Evolutionary conservation across 805 yeast genomes (phyloP), one percentile per base, ranked within the genome.

Genomic region (Scheffersomyces stipitis): DNA sequence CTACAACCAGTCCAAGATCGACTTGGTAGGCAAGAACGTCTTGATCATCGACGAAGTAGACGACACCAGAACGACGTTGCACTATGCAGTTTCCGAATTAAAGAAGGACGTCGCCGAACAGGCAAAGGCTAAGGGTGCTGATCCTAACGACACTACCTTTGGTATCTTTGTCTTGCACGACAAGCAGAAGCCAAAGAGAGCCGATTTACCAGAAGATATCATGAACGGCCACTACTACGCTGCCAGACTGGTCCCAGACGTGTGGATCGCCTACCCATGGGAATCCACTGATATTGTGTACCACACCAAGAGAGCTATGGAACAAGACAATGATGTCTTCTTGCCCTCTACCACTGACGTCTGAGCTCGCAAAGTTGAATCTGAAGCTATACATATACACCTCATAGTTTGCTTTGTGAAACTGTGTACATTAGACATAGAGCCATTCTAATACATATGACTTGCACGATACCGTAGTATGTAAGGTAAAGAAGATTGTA

Each of bases 181-280:
- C 64, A 85, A 85, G 65, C 45, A 69, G 33, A 85, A 85, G 66
- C 75, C 78, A 34, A 85, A 85, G 68, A 80, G 73, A 48, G 91
- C 90, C 18, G 79, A 77, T 32, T 67, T 85, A 41, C 90, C 91
- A 1, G 72, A 69, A 14, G 81, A 78, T 28, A 74, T 85, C 49
- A 65, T 77, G 66, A 65, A 76, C 29, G 78, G 76, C 34, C 71
- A 73, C 44, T 85, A 85, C 62, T 77, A 82, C 48, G 89, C 84
- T 36, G 89, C 88, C 14, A 76, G 83, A 63, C 69, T 77, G 27
- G 86, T 84, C 30, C 89, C 85, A 24, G 93, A 86, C 54, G 71
- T 72, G 40, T 85, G 95, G 95, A 84, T 82, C 47, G 90, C 93
- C 15, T 85, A 85, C 53, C 95, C 95, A 31, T 85, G 95, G 95